Evolutionary conservation across 1,139 yeast species (phyloP).

Genomic region (Pichiaceae sp.): DNA sequence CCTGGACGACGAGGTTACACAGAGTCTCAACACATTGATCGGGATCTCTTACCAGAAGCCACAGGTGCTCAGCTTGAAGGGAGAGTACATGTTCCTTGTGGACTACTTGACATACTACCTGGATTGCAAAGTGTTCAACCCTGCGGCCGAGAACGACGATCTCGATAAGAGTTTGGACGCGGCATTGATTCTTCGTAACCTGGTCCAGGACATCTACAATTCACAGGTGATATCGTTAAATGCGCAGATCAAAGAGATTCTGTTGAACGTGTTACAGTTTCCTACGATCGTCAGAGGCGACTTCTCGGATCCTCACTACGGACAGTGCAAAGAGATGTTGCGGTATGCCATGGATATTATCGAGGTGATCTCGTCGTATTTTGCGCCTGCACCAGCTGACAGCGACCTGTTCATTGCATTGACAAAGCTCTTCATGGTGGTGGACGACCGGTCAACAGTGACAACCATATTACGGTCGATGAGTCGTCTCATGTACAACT

Average conservation of each 20-base stretch:
- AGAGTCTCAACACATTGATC: conserved; percentile 58
- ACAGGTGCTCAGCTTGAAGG: conserved; percentile 33
- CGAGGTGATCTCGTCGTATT: conserved; percentile 78
- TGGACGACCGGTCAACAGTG: conserved; percentile 49
- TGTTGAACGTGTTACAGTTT: conserved; percentile 40
- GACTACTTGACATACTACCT: conserved; percentile 41
- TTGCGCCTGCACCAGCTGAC: conserved; percentile 61
- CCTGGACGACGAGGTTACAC: conserved; percentile 49
- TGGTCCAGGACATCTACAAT: conserved; percentile 74
- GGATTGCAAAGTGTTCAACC: conserved; percentile 23
- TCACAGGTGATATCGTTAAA: conserved; percentile 70
- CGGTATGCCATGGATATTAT: conserved; percentile 70
- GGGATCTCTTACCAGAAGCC: conserved; percentile 47
- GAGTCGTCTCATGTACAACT: conserved; percentile 39
- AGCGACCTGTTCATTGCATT: conserved; percentile 53
- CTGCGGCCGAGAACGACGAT: conserved; percentile 13
- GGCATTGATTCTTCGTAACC: conserved; percentile 65
- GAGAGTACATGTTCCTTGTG: conserved; percentile 37
- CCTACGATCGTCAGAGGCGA: conserved; percentile 27
- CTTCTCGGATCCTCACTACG: conserved; percentile 29
- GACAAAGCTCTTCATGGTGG: conserved; percentile 34
- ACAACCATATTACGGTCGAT: conserved; percentile 46
- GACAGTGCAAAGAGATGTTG: conserved; percentile 49
- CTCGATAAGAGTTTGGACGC: conserved; percentile 49
- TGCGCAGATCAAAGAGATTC: conserved; percentile 38